Conservation (phyloP, 1,139 yeast genomes). For the Eremothecium coryli region DNA sequence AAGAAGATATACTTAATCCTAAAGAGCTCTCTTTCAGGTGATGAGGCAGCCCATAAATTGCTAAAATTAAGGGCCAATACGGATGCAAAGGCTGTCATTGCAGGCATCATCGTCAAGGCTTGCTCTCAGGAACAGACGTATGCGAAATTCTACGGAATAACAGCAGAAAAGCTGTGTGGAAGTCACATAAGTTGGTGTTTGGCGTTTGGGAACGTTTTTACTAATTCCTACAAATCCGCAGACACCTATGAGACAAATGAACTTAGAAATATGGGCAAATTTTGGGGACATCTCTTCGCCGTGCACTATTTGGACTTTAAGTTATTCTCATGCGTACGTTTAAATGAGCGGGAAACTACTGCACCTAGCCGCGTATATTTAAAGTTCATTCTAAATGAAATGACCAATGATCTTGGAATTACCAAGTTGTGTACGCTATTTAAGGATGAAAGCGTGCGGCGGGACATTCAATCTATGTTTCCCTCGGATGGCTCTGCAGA, state of each 20-base stretch:
- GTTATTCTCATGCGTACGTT: conserved; percentile 39
- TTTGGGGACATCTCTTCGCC: conserved; percentile 81
- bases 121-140: conserved; percentile 85
- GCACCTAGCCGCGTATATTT: conserved; percentile 76
- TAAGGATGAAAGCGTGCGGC: conserved; percentile 41
- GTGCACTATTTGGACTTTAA: conserved; percentile 63
- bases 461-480: conserved; percentile 39
- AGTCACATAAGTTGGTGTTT: conserved; percentile 47
- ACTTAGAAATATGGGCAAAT: conserved; percentile 69
- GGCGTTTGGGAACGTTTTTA: conserved; percentile 46
- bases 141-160: conserved; percentile 74
- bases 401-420: conserved; percentile 71
- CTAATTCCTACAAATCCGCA: conserved; percentile 45
- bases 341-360: conserved; percentile 67
- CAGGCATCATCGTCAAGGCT: conserved; percentile 71
- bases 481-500: conserved; percentile 45
- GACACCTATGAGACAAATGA: conserved; percentile 66
- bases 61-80: conserved; percentile 40
- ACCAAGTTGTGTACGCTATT: conserved; percentile 41
- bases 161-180: conserved; percentile 58
- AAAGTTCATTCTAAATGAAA: conserved; percentile 70
- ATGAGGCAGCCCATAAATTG: conserved; percentile 87
- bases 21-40: conserved; percentile 89
- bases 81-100: conserved; percentile 39
- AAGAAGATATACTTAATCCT: conserved; percentile 71